Base-by-base conservation (phyloP, 2,329 filamentous ascomycete genomes). In the Neonectria punicea region DNA sequence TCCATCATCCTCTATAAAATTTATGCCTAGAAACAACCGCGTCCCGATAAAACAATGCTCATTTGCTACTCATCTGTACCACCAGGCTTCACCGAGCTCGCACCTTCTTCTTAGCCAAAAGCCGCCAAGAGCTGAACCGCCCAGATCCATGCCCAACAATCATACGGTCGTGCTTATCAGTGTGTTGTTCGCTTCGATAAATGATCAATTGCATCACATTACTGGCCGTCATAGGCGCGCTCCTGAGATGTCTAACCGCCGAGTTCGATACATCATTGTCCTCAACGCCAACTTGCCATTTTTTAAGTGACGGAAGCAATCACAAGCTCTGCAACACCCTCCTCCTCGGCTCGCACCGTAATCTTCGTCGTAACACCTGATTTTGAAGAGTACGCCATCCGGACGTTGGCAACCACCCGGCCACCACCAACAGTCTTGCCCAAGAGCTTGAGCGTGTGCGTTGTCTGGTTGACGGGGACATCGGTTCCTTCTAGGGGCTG, bases 291-390 rank as follows among this genome's bases (percentile, higher is more conserved):
- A 68, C 75, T 70, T 75, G 67, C 72, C 70, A 67, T 61, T 66
- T 70, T 71, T 86, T 88, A 97, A 78, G 92, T 90, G 78, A 98
- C 90, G 74, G 93, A 94, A 71, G 89, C 92, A 78, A 98, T 87
- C 66, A 98, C 89, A 79, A 97, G 85, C 65, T 90, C 87, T 67
- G 96, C 94, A 76, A 99, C 90, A 61, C 93, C 93, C 77, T 96
- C 93, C 81, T 99, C 96, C 80, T 99, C 96, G 79, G 92, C 92
- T 77, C 96, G 88, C 66, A 95, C 93, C 57, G 91, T 92, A 73
- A 99, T 93, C 88, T 98, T 98, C 76, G 95, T 97, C 63, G 96
- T 98, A 28, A 98, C 94, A 57, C 96, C 96, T 54, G 91, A 91
- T 86, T 97, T 97, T 74, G 92, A 90, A 67, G 93, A 97, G 82